These are phyloP conservation scores for Gynandropsis gynandra DNA, from an alignment of 345 rosid species.

Conservation along the genomic window DNA sequence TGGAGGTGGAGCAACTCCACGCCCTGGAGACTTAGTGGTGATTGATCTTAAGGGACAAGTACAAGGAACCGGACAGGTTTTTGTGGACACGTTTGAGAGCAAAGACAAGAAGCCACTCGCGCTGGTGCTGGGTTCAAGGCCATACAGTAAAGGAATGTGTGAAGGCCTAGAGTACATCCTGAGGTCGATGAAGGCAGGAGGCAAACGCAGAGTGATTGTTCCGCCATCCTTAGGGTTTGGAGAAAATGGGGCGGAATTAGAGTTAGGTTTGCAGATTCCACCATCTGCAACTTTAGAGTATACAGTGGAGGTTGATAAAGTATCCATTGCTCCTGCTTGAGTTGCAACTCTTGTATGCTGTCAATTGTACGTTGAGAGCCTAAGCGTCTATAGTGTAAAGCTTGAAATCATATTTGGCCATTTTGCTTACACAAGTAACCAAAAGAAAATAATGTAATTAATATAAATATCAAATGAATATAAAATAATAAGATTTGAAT, in stretches of 20 bases:
- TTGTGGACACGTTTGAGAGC: slow-evolving; percentile 55
- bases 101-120: slow-evolving; percentile 51
- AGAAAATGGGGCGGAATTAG: slow-evolving; percentile 64
- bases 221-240: slow-evolving; percentile 73
- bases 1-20: slow-evolving; percentile 68
- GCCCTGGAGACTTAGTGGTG: slow-evolving; percentile 71
- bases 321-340: slow-evolving; percentile 87
- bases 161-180: slow-evolving; percentile 65
- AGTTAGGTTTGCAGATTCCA: slow-evolving; percentile 56
- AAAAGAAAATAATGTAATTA: no score
- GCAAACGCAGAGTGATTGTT: slow-evolving; percentile 65
- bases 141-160: slow-evolving; percentile 72
- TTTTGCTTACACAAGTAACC: no score
- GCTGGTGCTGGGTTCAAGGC: slow-evolving; percentile 70
- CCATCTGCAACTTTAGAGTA: slow-evolving; percentile 62
- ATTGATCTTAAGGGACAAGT: slow-evolving; percentile 67
- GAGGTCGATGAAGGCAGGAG: slow-evolving; percentile 83
- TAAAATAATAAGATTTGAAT: no score
- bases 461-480: no score
- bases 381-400: no score
- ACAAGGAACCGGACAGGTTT: slow-evolving; percentile 50
- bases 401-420: no score
- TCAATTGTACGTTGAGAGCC: no score
- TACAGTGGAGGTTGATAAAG: slow-evolving; percentile 68
- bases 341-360: neutral